Evolutionary conservation across 148 eudicot species (phyloP), one percentile per base, ranked within the genome.

Genomic region (Euryodendron excelsum): DNA sequence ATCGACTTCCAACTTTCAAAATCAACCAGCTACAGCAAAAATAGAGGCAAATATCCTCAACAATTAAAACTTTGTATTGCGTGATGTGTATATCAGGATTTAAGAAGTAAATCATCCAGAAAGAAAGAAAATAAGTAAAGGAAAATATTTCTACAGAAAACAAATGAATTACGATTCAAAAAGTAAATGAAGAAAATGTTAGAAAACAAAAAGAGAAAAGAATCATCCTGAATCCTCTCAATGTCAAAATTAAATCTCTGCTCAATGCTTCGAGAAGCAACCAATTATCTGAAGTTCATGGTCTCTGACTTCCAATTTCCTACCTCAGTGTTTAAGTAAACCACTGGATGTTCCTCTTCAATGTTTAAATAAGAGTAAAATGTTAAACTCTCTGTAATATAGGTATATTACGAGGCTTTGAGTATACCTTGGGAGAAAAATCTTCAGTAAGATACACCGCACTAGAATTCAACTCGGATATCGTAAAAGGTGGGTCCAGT

Each of bases 1-100:
- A 96, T 86, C 1, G 91, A 85, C 80, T 92, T 96, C 99, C 99
- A 96, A 85, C 98, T 89, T 79, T 93, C 99, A 84, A 96, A 96
- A 89, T 96, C 98, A 80, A 93, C 98, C 81, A 96, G 85, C 99
- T 93, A 85, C 73, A 85, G 36, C n/a, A 80, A 48, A 69, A 68
- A 58, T 14, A 33, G 5, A 36, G 18, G 41, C 41, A 13, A n/a
- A 15, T 25, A 18, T 48, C 13, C 56, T 63, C 20, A 39, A 64
- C 0, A 48, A 18, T 47, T 12, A 52, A 2, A 63, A 28, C 6
- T 62, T 62, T 62, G 39, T 25, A 47, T 4, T 25, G 30, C 18
- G 21, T 12, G 15, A 11, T 27, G 7, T 1, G 8, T 5, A 69
- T 34, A 6, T 37, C 50, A 12, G 33, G 15, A 71, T 48, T 1